Evolutionary conservation across 306 rosid species (phyloP).

Genomic region (Gynostemma pentaphyllum): DNA sequence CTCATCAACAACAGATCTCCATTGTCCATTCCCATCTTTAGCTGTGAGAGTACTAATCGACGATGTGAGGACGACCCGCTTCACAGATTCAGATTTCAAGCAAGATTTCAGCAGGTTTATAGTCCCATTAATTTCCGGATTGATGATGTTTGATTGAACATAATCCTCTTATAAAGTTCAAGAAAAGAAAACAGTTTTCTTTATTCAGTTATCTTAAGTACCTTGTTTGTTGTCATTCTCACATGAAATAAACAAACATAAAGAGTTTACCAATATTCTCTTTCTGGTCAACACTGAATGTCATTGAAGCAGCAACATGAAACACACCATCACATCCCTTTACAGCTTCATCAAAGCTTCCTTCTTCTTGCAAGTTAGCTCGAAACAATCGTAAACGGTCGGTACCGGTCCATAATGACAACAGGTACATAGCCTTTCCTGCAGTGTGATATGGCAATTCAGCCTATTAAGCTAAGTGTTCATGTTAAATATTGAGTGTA

Average conservation of each 20-base stretch:
- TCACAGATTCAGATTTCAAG: constrained; percentile 55
- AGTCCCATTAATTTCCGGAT: constrained; percentile 54
- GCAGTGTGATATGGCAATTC: neutral
- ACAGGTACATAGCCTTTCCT: constrained; percentile 53
- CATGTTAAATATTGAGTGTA: neutral
- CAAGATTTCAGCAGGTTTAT: constrained; percentile 53
- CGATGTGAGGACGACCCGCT: constrained; percentile 71
- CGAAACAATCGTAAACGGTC: constrained; percentile 49
- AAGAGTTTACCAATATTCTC: constrained; percentile 38
- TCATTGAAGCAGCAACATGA: constrained; percentile 73
- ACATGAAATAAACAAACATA: neutral
- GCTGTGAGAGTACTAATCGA: constrained; percentile 66
- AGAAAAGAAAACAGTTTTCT: neutral
- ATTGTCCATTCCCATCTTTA: constrained; percentile 33
- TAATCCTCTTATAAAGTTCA: constrained; percentile 27
- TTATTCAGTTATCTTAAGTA: neutral
- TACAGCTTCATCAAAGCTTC: constrained; percentile 70
- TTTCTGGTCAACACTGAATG: constrained; percentile 28
- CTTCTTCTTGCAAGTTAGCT: constrained; percentile 53
- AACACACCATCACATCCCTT: constrained; percentile 60
- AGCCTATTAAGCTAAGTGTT: neutral
- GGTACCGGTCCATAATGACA: constrained; percentile 32
- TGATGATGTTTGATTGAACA: constrained; percentile 38
- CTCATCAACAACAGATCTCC: constrained; percentile 56
- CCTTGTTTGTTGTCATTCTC: too few species aligned